Evolutionary conservation across 805 yeast genomes (phyloP).

Genomic region (Wickerhamomyces tratensis): DNA sequence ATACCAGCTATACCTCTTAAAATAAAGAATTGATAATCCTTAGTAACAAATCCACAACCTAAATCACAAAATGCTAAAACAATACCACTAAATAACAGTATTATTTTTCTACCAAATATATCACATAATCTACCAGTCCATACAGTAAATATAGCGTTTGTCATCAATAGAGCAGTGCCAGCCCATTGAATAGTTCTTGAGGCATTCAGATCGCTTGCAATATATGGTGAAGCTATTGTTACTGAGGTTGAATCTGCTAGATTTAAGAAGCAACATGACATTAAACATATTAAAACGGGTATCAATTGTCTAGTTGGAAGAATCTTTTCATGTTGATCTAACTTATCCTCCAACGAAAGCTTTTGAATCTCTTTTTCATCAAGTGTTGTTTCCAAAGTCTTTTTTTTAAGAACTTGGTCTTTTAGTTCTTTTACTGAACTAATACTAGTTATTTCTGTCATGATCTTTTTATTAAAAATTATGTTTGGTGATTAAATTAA

Average conservation of each 20-base stretch:
- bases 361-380: too few species aligned
- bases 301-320: too few species aligned
- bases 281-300: too few species aligned
- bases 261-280: too few species aligned
- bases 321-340: too few species aligned
- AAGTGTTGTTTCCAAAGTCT: too few species aligned
- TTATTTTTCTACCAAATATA: conserved; percentile 41
- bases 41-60: conserved; percentile 37
- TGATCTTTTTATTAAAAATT: too few species aligned
- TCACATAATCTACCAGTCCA: conserved; percentile 45
- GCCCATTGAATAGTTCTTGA: conserved; percentile 47
- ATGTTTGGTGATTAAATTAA: too few species aligned
- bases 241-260: conserved; percentile 35
- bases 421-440: too few species aligned
- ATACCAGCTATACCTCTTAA: conserved; percentile 47
- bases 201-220: conserved; percentile 36
- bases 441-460: too few species aligned
- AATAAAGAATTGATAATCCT: conserved; percentile 35
- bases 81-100: conserved; percentile 28
- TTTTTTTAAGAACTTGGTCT: too few species aligned
- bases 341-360: too few species aligned
- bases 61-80: conserved; percentile 34
- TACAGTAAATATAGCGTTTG: conserved; percentile 42
- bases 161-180: conserved; percentile 42
- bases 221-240: conserved; percentile 36